Evolutionary conservation across 225 moss, liverwort and hornwort species (phyloP), one percentile per base, ranked within the genome.

Genomic region (Pseudoscleropodium purum): DNA sequence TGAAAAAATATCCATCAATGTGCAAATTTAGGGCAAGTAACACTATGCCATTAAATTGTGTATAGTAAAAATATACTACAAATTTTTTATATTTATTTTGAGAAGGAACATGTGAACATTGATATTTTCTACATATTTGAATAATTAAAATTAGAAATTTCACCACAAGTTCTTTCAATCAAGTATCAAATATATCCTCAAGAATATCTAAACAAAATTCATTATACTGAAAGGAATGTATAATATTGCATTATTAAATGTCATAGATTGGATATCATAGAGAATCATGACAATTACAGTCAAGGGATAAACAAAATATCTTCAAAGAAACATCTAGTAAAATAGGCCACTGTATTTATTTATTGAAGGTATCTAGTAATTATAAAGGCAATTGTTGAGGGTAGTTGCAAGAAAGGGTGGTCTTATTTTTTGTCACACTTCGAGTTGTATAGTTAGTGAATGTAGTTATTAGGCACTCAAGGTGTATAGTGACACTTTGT

Each of bases 81-180:
- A 3, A 5, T 6, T 70, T 39, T 25, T 13, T 2, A 13, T 39
- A 13, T 25, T 39, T 39, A 2, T 24, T 4, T 70, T 1, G 2
- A 39, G 0, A 39, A 26, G 3, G 5, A 26, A 41, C 2, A 26
- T 72, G 15, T 9, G 1, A 0, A 0, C 26, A 41, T 26, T 26
- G 5, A 72, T 26, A 26, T 72, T 26, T 70, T 72, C 8, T 41
- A 41, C 15, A 15, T 25, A 8, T 41, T 23, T 41, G 5, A 3
- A 13, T 3, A 41, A 72, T 41, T 0, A 72, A 72, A 72, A 70
- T 15, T 24, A 4, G 19, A 41, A 72, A 8, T 15, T 72, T 26
- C 41, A 72, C 15, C 5, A 41, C 8, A 41, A 72, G 25, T 8
- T 41, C 5, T 26, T 72, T 41, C 0, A 0, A 41, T 26, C 15